Conservation (phyloP, 148 eudicot species). For the Camellia granthamiana region DNA sequence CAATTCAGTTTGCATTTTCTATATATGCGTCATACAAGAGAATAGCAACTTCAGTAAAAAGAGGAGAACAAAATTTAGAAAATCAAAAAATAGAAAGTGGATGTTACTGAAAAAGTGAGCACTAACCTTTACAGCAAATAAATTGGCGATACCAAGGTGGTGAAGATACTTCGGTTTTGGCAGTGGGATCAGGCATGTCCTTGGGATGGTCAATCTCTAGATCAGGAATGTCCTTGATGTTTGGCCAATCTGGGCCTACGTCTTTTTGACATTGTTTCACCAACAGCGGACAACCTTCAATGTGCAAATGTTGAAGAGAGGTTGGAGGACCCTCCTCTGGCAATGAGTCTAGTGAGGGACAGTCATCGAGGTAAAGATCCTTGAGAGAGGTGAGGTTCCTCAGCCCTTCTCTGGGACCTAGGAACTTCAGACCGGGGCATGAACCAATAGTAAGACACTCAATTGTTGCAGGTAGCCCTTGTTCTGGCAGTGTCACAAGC, state of each 20-base stretch:
- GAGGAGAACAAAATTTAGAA: too few relatives aligned
- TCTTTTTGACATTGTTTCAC: conserved; percentile 19
- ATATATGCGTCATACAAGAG: too few relatives aligned
- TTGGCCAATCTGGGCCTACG: conserved; percentile 22
- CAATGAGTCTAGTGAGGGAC: conserved; percentile 20
- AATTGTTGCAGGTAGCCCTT: conserved; percentile 22
- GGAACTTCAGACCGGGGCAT: conserved; percentile 20
- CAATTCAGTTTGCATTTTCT: too few relatives aligned
- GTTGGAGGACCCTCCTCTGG: conserved; percentile 30
- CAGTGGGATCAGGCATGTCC: too few relatives aligned
- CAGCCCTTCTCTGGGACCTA: conserved; percentile 15
- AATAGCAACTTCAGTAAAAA: too few relatives aligned
- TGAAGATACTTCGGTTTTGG: background rate
- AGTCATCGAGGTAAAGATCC: conserved; percentile 24
- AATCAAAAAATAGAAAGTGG: too few relatives aligned
- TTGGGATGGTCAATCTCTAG: conserved; percentile 14
- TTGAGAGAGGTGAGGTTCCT: conserved; percentile 22
- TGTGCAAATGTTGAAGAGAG: conserved; percentile 24
- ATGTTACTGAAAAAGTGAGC: background rate
- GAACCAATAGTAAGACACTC: conserved; percentile 25
- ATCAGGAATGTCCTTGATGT: conserved; percentile 26
- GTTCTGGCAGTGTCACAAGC: conserved; percentile 14
- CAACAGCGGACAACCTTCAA: conserved; percentile 25
- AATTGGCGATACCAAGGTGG: background rate
- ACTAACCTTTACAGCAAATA: conserved; percentile 13